Evolutionary conservation across 768 basidiomycete genomes (phyloP), one percentile per base, ranked within the genome.

Genomic region (Cystoderma amianthinum): DNA sequence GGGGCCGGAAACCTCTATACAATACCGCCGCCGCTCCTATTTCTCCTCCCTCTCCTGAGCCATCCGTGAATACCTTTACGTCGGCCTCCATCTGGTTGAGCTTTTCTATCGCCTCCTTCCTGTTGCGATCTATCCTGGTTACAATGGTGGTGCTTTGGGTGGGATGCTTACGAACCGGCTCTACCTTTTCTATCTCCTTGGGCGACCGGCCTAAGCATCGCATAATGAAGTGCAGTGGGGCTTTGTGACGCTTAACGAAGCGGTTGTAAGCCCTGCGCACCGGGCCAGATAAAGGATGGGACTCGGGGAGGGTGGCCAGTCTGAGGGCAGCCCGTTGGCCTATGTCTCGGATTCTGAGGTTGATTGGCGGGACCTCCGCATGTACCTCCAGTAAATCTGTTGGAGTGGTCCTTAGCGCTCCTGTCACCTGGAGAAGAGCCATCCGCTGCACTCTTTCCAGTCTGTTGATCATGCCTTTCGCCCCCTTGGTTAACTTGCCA

Each of bases 21-120:
- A 48, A 32, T 6, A 51, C 43, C 19, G 48, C 52, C 32, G 53
- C 49, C 23, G 54, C 61, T 13, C 60, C 58, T 2, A 54, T 47
- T 5, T 34, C 21, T 3, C 48, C 45, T 16, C 51, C 28, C 1
- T 42, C 22, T 7, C 48, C 48, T 13, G 48, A 60, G 11, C 58
- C 49, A 37, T 57, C 49, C 20, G 42, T 44, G 44, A 44, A 54
- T 2, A 56, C 30, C n/a, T 40, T 45, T 16, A 49, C 40, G 4
- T 32, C 28, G 22, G 34, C 41, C n/a, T n/a, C n/a, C n/a, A n/a
- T n/a, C n/a, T n/a, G n/a, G 11, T 19, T 36, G 13, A 48, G 39
- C 0, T 45, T 28, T 30, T n/a, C n/a, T n/a, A n/a, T n/a, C n/a
- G n/a, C n/a, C n/a, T n/a, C n/a, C n/a, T n/a, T n/a, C n/a, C n/a